Base-by-base conservation (phyloP, 768 basidiomycete species). In the Termitomyces sp. region DNA sequence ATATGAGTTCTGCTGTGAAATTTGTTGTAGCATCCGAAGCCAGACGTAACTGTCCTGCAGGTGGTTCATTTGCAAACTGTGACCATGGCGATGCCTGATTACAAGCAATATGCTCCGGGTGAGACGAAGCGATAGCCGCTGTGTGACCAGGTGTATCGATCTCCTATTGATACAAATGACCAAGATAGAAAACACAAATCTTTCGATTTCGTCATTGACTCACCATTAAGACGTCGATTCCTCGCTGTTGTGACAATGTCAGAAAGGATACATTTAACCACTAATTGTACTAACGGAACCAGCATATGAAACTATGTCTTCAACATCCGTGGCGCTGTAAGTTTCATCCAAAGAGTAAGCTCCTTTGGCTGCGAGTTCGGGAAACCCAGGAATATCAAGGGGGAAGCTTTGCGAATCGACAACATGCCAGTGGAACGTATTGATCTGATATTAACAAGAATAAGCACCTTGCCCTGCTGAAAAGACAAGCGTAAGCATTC, bases 61-160 rank as follows among this genome's bases (percentile, higher is more conserved):
- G 92, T 1, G 92, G 92, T 60, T 93, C 87, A 61, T 73, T 78
- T 6, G 88, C 88, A 56, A 82, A 90, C 5, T 68, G 71, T 0
- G 71, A 18, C 86, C 88, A 88, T 0, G 86, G 87, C 2, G 75
- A 69, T 2, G 74, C 76, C 16, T 78, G 68, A 16, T 73, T 67
- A 63, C 92, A 93, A 1, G 90, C 91, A 40, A 94, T 69, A 56
- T 83, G 81, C 32, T 92, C 87, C 0, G 92, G 92, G 65, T 90
- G 81, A 0, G 87, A 77, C 8, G 72, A 62, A 2, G 77, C 78
- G 40, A 94, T 86, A 32, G 77, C 71, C 0, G 86, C 76, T 2
- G 90, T 90, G 69, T 94, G 93, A 0, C 92, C 92, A 0, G 92
- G 92, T 2, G 82, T 88, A 66, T 93, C 93, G 52, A 94, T 81